Evolutionary conservation across 225 moss, liverwort and hornwort genomes (phyloP), one percentile per base, ranked within the genome.

Genomic region (Sphagnum tenellum): DNA sequence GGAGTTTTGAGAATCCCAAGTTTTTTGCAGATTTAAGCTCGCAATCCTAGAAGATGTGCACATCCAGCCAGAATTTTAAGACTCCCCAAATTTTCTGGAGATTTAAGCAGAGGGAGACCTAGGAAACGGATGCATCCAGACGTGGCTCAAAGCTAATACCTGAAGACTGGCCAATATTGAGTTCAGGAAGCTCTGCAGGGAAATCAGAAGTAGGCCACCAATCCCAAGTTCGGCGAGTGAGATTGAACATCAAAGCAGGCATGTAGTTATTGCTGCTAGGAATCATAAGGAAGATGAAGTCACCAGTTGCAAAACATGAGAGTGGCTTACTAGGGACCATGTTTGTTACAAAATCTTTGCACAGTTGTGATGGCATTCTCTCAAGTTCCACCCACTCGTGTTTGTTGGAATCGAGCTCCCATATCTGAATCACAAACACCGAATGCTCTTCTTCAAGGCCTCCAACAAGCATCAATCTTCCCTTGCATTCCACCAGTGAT

Each of bases 91-190:
- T 29, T 29, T 29, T 29, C 29, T 29, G 29, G 0, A 29, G 29
- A 29, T 29, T 29, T 29, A 29, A 29, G 29, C 29, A 29, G 29
- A 29, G 29, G 29, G 1, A 29, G 29, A 29, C 29, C 29, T 29
- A 29, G 29, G 1, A 60, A 7, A 83, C 76, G 74, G 74, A 64
- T 50, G 61, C 78, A 70, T 84, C 76, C 46, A 90, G 81, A 9
- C 76, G 75, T 45, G 90, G 90, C 61, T 88, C 88, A 66, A 90
- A 88, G 75, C 85, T 79, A 29, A 90, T 90, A 72, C 90, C 90
- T 61, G 85, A 70, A 62, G 88, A 70, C 77, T 90, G 90, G 85
- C 90, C 88, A 70, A 88, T 90, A 69, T 88, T 88, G 76, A 88
- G 85, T 53, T 90, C 85, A 47, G 90, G 90, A 62, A 90, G 88